Conservation (phyloP, 169 alveolate genomes). For the Plasmodium adleri region DNA sequence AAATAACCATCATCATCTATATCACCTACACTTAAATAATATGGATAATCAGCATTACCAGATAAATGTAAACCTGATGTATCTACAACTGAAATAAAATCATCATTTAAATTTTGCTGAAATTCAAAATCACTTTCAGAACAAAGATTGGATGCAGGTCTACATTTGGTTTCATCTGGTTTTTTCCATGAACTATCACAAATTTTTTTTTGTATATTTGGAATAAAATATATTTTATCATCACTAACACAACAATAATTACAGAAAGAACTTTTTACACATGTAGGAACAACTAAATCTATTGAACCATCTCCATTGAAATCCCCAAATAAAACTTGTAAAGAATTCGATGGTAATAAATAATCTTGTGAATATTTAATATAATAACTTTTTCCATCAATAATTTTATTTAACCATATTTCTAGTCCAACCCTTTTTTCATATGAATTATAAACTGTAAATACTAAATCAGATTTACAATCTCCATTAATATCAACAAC, state of each 20-base stretch:
- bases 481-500: constrained; percentile 91
- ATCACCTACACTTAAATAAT: constrained; percentile 72
- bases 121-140: constrained; percentile 81
- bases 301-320: constrained; percentile 89
- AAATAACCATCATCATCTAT: constrained; percentile 71
- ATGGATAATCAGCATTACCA: constrained; percentile 57
- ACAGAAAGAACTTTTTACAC: constrained; percentile 77
- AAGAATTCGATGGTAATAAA: constrained; percentile 78
- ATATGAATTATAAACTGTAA: constrained; percentile 77
- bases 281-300: constrained; percentile 86
- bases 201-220: constrained; percentile 81
- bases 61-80: constrained; percentile 51
- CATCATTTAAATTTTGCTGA: constrained; percentile 35
- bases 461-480: constrained; percentile 89
- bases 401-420: constrained; percentile 78
- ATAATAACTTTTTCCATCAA: constrained; percentile 61
- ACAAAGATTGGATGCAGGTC: constrained; percentile 85
- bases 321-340: constrained; percentile 85
- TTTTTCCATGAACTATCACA: constrained; percentile 83
- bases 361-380: constrained; percentile 42
- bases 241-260: constrained; percentile 57
- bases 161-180: constrained; percentile 80
- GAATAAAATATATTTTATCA: constrained; percentile 68
- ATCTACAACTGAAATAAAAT: constrained; percentile 44
- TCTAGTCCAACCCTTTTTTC: constrained; percentile 34